phyloP scores from a whole-genome alignment of 2,329 filamentous ascomycete species.

The Penicillium sp. region DNA sequence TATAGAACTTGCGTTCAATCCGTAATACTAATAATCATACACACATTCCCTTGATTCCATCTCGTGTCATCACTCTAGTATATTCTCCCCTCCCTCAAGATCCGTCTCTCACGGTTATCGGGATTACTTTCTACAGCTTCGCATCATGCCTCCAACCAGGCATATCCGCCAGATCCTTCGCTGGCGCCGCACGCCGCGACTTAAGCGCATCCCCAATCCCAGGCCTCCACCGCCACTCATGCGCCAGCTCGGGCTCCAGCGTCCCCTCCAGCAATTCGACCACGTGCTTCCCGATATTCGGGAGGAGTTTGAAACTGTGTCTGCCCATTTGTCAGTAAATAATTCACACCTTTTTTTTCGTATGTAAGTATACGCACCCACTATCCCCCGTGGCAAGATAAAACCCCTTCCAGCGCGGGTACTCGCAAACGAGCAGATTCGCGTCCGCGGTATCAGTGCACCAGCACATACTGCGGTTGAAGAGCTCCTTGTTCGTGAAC shows the following conservation, averaged over 20 bases:
- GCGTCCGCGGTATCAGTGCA: slow-evolving; percentile 10
- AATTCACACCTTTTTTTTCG: too few species aligned
- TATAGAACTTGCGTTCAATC: neutral
- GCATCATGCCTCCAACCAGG: slow-evolving; percentile 11
- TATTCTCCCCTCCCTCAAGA: too few species aligned
- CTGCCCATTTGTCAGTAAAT: neutral
- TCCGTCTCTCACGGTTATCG: too few species aligned
- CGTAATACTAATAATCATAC: neutral
- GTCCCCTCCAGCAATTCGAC: slow-evolving; percentile 10
- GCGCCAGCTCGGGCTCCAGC: neutral
- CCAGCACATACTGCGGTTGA: slow-evolving; percentile 12
- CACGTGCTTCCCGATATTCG: slow-evolving; percentile 9
- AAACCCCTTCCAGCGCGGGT: slow-evolving; percentile 7
- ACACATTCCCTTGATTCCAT: neutral
- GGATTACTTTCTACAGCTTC: neutral
- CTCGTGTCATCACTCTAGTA: neutral
- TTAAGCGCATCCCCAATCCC: slow-evolving; percentile 10
- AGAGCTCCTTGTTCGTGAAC: slow-evolving; percentile 1
- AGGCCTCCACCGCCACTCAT: slow-evolving; percentile 9
- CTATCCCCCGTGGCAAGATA: slow-evolving; percentile 7
- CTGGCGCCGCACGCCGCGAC: neutral
- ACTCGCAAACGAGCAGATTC: slow-evolving; percentile 7
- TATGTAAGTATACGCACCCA: neutral
- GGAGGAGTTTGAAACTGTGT: slow-evolving; percentile 7
- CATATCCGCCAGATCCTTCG: slow-evolving; percentile 10